Evolutionary conservation across 2,329 filamentous ascomycete species (phyloP).

Genomic region (Talaromyces albobiverticillius): DNA sequence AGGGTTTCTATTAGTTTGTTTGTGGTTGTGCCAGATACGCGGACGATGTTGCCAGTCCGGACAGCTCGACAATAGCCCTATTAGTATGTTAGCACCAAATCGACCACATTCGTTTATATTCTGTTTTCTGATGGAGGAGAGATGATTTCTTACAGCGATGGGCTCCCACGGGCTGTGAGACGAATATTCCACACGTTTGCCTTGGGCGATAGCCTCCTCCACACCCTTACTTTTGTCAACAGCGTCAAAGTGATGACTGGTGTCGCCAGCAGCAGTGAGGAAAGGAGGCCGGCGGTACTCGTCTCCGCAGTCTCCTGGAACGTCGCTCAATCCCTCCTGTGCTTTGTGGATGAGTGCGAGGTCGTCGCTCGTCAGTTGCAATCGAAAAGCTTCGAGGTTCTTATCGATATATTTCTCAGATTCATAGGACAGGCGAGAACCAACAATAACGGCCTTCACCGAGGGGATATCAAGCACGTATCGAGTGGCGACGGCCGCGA

Average conservation of each 20-base stretch:
- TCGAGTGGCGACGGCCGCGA: neutral
- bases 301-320: neutral
- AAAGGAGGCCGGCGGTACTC: slow-evolving; percentile 4
- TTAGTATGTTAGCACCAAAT: neutral
- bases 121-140: neutral
- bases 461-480: slow-evolving; percentile 3
- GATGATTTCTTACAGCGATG: neutral
- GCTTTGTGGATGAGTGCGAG: neutral
- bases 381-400: neutral
- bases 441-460: neutral
- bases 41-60: neutral
- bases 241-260: neutral
- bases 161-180: neutral
- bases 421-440: neutral
- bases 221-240: neutral
- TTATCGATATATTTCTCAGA: neutral
- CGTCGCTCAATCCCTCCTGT: neutral
- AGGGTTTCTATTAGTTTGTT: neutral
- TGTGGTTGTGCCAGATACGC: neutral
- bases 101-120: neutral
- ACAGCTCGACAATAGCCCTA: neutral
- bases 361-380: slow-evolving; percentile 1
- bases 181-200: neutral
- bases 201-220: neutral
- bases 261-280: slow-evolving; percentile 1